Conservation (phyloP, 75 land plant genomes). For the Pinus tabuliformis region DNA sequence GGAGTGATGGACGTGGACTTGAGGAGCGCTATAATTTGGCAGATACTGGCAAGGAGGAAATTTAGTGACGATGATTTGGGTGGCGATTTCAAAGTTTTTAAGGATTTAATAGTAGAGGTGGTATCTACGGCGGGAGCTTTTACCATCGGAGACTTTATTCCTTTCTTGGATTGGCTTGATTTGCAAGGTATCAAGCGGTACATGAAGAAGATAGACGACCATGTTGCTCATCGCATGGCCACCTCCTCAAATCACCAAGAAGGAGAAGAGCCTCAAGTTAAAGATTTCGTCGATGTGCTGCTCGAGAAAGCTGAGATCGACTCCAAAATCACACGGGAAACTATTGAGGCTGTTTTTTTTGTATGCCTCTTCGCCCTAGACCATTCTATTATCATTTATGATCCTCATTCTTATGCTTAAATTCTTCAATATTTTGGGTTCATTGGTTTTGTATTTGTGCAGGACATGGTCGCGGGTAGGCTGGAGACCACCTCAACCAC, state of each 20-base stretch:
- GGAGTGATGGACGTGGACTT: too few species aligned
- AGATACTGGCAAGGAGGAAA: too few species aligned
- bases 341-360: conserved; percentile 19
- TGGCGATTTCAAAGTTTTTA: conserved; percentile 17
- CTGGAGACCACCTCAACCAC: too few species aligned
- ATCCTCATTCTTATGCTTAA: too few species aligned
- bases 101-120: conserved; percentile 16
- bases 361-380: too few species aligned
- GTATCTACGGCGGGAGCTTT: background rate
- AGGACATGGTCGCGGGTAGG: too few species aligned
- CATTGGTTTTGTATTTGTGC: too few species aligned
- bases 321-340: conserved; percentile 11
- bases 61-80: background rate
- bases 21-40: too few species aligned
- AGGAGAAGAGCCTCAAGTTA: background rate
- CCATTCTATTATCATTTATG: too few species aligned
- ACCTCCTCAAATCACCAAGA: too few species aligned
- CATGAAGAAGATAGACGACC: too few species aligned
- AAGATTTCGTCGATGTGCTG: conserved; percentile 26
- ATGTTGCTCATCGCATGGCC: background rate
- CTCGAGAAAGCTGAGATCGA: conserved; percentile 5
- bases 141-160: conserved; percentile 26
- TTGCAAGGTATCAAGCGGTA: conserved; percentile 39
- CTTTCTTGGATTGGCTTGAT: conserved; percentile 16
- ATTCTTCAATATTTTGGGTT: too few species aligned